These are phyloP conservation scores for Russula abietina DNA, from an alignment of 768 basidiomycete species.

Conservation along the genomic window DNA sequence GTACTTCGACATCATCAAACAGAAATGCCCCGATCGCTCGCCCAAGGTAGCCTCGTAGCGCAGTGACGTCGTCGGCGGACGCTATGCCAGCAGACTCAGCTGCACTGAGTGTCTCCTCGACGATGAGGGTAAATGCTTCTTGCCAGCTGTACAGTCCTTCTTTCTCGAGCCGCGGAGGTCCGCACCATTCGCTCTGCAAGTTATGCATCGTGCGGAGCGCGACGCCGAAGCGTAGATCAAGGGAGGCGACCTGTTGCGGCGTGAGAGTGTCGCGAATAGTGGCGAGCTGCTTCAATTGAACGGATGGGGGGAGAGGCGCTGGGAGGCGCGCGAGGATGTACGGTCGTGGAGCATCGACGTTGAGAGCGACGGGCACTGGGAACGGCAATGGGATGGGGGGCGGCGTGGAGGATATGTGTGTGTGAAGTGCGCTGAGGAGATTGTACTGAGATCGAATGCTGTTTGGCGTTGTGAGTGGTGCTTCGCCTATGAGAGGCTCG, in stretches of 20 bases:
- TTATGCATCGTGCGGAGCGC: slow-evolving; percentile 59
- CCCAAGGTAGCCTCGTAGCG: slow-evolving; percentile 47
- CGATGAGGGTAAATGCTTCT: slow-evolving; percentile 55
- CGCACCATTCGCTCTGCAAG: slow-evolving; percentile 76
- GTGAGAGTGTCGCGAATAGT: slow-evolving; percentile 36
- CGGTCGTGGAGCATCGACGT: slow-evolving; percentile 41
- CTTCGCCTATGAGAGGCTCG: neutral
- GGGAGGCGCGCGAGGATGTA: slow-evolving; percentile 42
- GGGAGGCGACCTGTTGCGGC: slow-evolving; percentile 32
- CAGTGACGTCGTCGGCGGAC: slow-evolving; percentile 34
- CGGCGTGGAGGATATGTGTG: slow-evolving; percentile 46
- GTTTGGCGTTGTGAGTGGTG: slow-evolving; percentile 26
- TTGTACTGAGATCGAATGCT: slow-evolving; percentile 26
- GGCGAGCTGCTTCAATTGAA: slow-evolving; percentile 32
- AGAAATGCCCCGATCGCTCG: slow-evolving; percentile 71
- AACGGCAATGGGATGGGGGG: slow-evolving; percentile 28
- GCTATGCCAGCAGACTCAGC: slow-evolving; percentile 33
- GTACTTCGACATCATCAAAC: slow-evolving; percentile 72
- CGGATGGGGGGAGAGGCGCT: neutral
- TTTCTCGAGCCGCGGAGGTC: slow-evolving; percentile 37
- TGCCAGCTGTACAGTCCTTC: slow-evolving; percentile 61
- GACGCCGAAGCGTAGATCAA: slow-evolving; percentile 59
- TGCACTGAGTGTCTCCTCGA: slow-evolving; percentile 51
- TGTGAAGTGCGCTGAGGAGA: slow-evolving; percentile 24
- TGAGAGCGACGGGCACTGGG: slow-evolving; percentile 43